Evolutionary conservation across 805 yeast genomes (phyloP).

Genomic region (Lachancea cidri): DNA sequence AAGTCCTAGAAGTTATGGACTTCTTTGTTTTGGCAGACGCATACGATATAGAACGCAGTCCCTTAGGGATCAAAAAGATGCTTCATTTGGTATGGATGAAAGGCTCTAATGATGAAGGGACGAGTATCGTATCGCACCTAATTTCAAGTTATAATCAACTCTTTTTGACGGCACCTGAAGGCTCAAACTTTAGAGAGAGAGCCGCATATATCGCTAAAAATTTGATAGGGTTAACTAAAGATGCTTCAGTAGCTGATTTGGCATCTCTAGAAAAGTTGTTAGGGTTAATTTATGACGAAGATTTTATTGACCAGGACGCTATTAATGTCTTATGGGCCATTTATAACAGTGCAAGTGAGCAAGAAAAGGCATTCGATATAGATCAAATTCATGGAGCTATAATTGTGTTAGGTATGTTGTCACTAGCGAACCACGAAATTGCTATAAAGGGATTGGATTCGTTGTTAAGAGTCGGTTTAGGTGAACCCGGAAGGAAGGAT

Average conservation of each 20-base stretch:
- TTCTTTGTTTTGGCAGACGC: constrained; percentile 89
- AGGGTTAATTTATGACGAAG: constrained; percentile 59
- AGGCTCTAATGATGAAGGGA: constrained; percentile 86
- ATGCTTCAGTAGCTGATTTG: constrained; percentile 81
- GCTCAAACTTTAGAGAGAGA: constrained; percentile 49
- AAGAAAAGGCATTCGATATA: constrained; percentile 31
- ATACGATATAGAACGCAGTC: constrained; percentile 64
- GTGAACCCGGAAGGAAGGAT: constrained; percentile 56
- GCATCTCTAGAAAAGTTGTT: constrained; percentile 84
- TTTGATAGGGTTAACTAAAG: constrained; percentile 66
- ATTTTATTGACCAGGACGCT: constrained; percentile 54
- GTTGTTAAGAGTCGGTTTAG: constrained; percentile 67
- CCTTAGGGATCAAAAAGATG: constrained; percentile 75
- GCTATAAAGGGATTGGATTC: constrained; percentile 66
- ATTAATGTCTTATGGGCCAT: constrained; percentile 79
- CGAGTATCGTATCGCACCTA: constrained; percentile 73
- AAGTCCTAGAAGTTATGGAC: constrained; percentile 89
- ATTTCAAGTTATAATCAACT: constrained; percentile 72
- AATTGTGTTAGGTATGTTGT: constrained; percentile 83
- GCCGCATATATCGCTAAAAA: constrained; percentile 75
- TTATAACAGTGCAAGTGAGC: constrained; percentile 39
- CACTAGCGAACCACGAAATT: constrained; percentile 64
- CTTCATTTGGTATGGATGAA: constrained; percentile 94
- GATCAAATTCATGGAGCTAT: constrained; percentile 77
- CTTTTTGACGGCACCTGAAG: constrained; percentile 70